Evolutionary conservation across 2,329 filamentous ascomycete genomes (phyloP).

Genomic region (Claviceps africana): DNA sequence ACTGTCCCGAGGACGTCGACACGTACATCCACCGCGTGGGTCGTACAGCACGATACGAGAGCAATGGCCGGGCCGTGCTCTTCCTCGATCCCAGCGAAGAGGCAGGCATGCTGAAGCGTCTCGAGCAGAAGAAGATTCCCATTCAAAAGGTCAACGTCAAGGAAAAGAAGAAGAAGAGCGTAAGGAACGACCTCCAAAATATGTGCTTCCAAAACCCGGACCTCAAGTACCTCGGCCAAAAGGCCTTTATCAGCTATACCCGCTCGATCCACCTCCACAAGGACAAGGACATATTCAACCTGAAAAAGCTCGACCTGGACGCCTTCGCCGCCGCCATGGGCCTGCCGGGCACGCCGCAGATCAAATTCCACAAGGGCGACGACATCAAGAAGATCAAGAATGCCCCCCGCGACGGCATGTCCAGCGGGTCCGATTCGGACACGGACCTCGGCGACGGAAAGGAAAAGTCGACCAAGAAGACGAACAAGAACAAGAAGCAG

Average conservation of each 20-base stretch:
- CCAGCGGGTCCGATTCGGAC: slow-evolving; percentile 44
- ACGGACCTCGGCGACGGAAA: slow-evolving; percentile 33
- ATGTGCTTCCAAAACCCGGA: slow-evolving; percentile 94
- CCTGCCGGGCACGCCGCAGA: slow-evolving; percentile 78
- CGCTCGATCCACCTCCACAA: slow-evolving; percentile 76
- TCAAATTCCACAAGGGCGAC: slow-evolving; percentile 85
- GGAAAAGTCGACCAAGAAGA: slow-evolving; percentile 22
- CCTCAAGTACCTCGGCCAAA: slow-evolving; percentile 88
- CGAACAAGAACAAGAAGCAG: slow-evolving; percentile 52
- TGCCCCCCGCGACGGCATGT: slow-evolving; percentile 55
- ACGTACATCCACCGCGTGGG: slow-evolving; percentile 97
- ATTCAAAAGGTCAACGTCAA: slow-evolving; percentile 77
- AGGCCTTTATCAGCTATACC: slow-evolving; percentile 84
- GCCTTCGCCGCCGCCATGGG: slow-evolving; percentile 75
- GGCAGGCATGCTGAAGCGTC: slow-evolving; percentile 69
- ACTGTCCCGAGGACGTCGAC: slow-evolving; percentile 90
- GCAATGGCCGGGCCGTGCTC: slow-evolving; percentile 72
- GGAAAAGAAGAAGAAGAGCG: slow-evolving; percentile 76
- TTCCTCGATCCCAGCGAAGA: slow-evolving; percentile 92
- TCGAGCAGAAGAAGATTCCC: slow-evolving; percentile 81
- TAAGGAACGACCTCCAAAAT: slow-evolving; percentile 74
- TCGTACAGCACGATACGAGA: slow-evolving; percentile 84
- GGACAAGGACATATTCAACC: slow-evolving; percentile 81
- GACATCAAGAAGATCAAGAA: slow-evolving; percentile 83
- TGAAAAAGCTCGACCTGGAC: slow-evolving; percentile 72